Conservation (phyloP, 116 monocot species). For the Papilionanthe hybrid region DNA sequence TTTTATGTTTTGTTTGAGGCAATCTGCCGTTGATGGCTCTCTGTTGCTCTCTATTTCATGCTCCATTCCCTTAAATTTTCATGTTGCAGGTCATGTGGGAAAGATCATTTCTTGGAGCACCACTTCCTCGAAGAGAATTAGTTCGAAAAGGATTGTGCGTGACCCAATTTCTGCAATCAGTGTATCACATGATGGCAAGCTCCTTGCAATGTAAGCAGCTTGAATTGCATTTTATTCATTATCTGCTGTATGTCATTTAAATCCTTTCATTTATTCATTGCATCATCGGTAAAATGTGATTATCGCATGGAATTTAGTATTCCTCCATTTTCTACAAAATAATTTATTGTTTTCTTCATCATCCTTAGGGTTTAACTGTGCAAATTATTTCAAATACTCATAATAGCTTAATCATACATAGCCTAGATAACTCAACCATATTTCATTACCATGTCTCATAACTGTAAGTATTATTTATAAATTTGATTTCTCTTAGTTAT, state of each 20-base stretch:
- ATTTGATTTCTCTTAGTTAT: too few species aligned
- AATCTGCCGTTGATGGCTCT: background rate
- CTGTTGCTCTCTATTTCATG: background rate
- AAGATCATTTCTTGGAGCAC: constrained; percentile 61
- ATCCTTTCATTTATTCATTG: background rate
- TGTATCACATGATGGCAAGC: constrained; percentile 58
- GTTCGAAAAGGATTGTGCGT: constrained; percentile 40
- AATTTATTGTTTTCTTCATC: too few species aligned
- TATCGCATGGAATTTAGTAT: background rate
- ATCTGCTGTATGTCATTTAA: background rate
- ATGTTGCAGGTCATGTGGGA: constrained; percentile 50
- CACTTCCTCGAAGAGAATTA: constrained; percentile 56
- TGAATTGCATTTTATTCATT: background rate
- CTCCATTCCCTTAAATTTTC: background rate
- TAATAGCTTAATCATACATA: too few species aligned
- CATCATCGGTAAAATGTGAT: background rate
- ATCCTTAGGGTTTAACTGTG: too few species aligned
- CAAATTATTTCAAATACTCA: too few species aligned
- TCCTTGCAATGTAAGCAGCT: constrained; percentile 65
- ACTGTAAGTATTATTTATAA: too few species aligned
- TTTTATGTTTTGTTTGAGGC: background rate
- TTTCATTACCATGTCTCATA: too few species aligned
- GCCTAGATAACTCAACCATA: too few species aligned
- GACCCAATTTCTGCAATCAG: constrained; percentile 76
- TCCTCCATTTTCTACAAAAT: background rate